Conservation (phyloP, 1,284 basidiomycete species). For the Tranzscheliella williamsii region DNA sequence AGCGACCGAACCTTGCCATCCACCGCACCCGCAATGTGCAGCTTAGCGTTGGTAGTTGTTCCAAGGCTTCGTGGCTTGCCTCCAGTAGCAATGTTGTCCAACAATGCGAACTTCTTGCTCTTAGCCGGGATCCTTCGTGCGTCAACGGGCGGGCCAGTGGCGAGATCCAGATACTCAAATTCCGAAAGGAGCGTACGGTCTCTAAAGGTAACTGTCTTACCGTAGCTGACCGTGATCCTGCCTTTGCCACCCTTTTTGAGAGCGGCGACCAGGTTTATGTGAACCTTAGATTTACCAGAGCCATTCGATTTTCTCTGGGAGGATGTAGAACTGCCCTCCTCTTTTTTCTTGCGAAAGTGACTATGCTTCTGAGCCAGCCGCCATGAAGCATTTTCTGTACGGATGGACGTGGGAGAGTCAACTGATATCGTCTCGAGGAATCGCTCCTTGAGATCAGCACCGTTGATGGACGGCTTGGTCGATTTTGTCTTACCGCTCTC, state of each 20-base stretch:
- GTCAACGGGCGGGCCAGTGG: constrained; percentile 63
- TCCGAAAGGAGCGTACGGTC: constrained; percentile 63
- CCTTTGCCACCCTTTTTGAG: constrained; percentile 64
- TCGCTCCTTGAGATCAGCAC: constrained; percentile 62
- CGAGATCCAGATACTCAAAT: constrained; percentile 64
- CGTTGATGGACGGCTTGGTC: constrained; percentile 26
- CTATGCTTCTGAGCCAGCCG: constrained; percentile 51
- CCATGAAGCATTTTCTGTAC: constrained; percentile 54
- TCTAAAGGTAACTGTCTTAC: constrained; percentile 64
- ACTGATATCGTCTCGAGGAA: constrained; percentile 65
- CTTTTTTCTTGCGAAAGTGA: constrained; percentile 38
- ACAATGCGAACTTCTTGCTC: constrained; percentile 60
- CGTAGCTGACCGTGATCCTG: constrained; percentile 62
- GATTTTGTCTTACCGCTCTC: constrained; percentile 11
- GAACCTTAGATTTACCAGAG: constrained; percentile 31
- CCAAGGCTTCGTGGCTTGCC: constrained; percentile 59
- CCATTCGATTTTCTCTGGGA: constrained; percentile 16
- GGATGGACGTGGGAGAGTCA: constrained; percentile 52
- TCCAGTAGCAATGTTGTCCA: constrained; percentile 62
- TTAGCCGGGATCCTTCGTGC: constrained; percentile 60
- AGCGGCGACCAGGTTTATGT: constrained; percentile 59
- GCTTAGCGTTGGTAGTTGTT: constrained; percentile 49
- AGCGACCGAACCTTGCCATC: not conserved
- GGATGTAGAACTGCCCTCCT: constrained; percentile 17
- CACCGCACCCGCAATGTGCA: not conserved